Evolutionary conservation across 2,329 filamentous ascomycete species (phyloP).

Genomic region (Dactylellina sp.): DNA sequence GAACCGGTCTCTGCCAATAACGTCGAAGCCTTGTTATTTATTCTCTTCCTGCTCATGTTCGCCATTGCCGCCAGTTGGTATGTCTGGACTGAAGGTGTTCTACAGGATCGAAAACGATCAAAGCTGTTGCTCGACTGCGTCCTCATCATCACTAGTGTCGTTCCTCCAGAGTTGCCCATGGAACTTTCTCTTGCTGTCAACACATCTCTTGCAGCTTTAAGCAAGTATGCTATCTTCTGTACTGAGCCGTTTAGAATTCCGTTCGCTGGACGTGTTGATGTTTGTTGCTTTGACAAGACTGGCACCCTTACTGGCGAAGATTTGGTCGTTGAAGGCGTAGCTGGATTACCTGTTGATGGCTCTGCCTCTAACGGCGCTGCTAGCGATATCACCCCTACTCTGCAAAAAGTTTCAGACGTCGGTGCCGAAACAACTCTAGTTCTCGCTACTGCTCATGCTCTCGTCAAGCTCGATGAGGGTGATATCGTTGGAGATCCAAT

Average conservation of each 20-base stretch:
- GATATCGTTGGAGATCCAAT: slow-evolving; percentile 98
- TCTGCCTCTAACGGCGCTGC: slow-evolving; percentile 70
- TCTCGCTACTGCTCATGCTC: slow-evolving; percentile 90
- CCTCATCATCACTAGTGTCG: slow-evolving; percentile 96
- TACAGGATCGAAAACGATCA: slow-evolving; percentile 92
- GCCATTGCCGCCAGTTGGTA: slow-evolving; percentile 98
- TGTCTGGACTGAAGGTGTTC: slow-evolving; percentile 96
- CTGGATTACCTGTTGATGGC: slow-evolving; percentile 71
- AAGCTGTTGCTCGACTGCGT: slow-evolving; percentile 97
- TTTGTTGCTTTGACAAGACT: slow-evolving; percentile 99
- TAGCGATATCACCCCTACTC: slow-evolving; percentile 71
- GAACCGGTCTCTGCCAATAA: slow-evolving; percentile 99
- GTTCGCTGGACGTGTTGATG: slow-evolving; percentile 91
- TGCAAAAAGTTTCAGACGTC: slow-evolving; percentile 74
- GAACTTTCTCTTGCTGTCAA: slow-evolving; percentile 97
- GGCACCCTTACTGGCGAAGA: slow-evolving; percentile 97
- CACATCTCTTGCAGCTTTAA: slow-evolving; percentile 92
- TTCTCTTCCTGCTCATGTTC: slow-evolving; percentile 94
- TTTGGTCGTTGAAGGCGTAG: slow-evolving; percentile 95
- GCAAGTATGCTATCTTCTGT: slow-evolving; percentile 97
- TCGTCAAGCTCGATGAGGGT: slow-evolving; percentile 96
- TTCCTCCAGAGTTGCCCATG: slow-evolving; percentile 98
- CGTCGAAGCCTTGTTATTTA: slow-evolving; percentile 94
- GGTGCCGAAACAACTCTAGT: slow-evolving; percentile 89
- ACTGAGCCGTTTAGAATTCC: slow-evolving; percentile 99